Evolutionary conservation across 768 basidiomycete species (phyloP).

Genomic region (Kwoniella dendrophila): DNA sequence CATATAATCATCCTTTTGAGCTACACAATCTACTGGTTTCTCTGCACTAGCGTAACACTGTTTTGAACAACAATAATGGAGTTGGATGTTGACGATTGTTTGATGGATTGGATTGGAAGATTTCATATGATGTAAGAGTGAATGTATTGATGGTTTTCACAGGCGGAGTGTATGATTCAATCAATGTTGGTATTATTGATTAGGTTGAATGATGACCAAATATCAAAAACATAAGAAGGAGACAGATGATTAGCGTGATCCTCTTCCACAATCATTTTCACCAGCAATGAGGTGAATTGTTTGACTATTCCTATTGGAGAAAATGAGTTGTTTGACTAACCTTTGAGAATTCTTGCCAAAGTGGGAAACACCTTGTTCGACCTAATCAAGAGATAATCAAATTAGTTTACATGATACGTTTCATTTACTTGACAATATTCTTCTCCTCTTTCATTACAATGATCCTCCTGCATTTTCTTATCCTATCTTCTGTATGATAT

Average conservation of each 20-base stretch:
- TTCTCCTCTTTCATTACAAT: background rate
- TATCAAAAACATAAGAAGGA: too few species aligned
- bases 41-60: slow-evolving; percentile 87
- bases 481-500: too few species aligned
- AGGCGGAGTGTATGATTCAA: too few species aligned
- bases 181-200: too few species aligned
- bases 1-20: slow-evolving; percentile 79
- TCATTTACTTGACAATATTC: slow-evolving; percentile 1
- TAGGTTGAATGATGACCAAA: too few species aligned
- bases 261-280: too few species aligned
- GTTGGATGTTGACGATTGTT: background rate
- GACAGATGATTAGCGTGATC: too few species aligned
- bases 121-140: too few species aligned
- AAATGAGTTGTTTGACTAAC: slow-evolving; percentile 13
- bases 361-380: slow-evolving; percentile 80
- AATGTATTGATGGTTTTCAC: too few species aligned
- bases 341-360: slow-evolving; percentile 74
- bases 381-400: slow-evolving; percentile 59
- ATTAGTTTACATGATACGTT: background rate
- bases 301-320: too few species aligned
- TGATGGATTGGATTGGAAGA: background rate
- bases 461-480: too few species aligned
- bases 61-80: background rate
- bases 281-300: too few species aligned
- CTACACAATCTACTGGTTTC: slow-evolving; percentile 69